Percentiles rank a stretch among this genome's conserved stretches.
These are phyloP conservation scores for Jatropha multifida DNA, from an alignment of 441 rosid species.

Conservation along the genomic window DNA sequence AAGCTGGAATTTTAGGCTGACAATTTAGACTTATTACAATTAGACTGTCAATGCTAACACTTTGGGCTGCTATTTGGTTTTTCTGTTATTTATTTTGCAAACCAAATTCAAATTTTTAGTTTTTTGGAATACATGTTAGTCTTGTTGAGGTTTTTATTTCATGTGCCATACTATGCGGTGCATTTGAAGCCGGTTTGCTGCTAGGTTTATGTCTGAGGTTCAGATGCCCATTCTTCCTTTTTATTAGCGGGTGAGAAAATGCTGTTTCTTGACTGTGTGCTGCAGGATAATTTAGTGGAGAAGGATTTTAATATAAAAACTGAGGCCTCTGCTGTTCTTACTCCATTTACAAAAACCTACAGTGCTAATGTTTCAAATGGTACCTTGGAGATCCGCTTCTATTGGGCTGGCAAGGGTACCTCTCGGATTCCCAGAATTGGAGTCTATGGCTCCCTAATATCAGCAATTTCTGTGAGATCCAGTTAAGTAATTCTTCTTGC, in stretches of 20 bases:
- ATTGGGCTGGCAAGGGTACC: constrained; percentile 33
- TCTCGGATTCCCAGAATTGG: constrained; percentile 12
- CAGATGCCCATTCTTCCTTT: background rate
- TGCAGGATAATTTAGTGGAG: constrained; percentile 7
- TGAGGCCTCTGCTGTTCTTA: background rate
- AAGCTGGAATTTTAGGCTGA: background rate
- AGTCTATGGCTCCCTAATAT: constrained; percentile 23
- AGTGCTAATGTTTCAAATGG: background rate
- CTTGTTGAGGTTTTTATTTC: background rate
- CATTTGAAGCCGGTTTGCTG: background rate
- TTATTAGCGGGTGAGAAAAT: background rate
- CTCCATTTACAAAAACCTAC: background rate
- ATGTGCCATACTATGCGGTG: background rate
- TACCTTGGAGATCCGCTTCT: constrained; percentile 21
- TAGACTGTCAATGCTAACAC: background rate
- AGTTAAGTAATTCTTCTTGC: constrained; percentile 8
- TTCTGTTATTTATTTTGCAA: background rate
- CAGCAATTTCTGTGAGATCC: constrained; percentile 20
- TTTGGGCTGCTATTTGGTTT: background rate
- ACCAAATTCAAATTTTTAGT: background rate
- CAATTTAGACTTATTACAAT: background rate
- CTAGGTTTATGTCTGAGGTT: background rate
- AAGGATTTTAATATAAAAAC: constrained; percentile 10
- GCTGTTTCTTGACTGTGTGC: background rate
- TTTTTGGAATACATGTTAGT: background rate